Evolutionary conservation across 164 flowering plant genomes (phyloP).

Genomic region (Stephania cephalantha): DNA sequence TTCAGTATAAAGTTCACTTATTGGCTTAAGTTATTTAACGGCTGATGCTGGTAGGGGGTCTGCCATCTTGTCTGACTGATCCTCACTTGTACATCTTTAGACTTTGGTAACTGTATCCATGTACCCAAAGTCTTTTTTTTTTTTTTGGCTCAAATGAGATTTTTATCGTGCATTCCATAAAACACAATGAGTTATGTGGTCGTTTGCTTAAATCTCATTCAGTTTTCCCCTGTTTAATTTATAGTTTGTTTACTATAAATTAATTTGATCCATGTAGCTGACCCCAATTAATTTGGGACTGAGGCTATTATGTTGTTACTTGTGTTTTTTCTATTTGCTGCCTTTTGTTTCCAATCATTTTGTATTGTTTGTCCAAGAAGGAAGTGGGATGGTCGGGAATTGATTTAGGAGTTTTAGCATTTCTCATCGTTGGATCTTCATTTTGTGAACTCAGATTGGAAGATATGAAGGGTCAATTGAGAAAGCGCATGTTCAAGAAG

Average conservation of each 20-base stretch:
- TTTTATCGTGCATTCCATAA: neutral
- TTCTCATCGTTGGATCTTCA: neutral
- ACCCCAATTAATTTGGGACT: no score
- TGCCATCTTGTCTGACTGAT: neutral
- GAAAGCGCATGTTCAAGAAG: conserved; percentile 78
- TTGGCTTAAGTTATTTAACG: no score
- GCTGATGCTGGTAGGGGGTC: neutral
- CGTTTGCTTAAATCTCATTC: neutral
- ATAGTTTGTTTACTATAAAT: no score
- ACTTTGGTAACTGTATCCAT: neutral
- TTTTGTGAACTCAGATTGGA: conserved; percentile 46
- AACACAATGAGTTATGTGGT: neutral
- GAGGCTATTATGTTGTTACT: no score
- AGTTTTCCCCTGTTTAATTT: neutral
- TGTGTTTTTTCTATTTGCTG: neutral
- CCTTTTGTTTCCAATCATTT: neutral
- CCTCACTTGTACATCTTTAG: neutral
- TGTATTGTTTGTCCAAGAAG: neutral
- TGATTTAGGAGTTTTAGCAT: neutral
- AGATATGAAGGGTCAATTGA: conserved; percentile 76
- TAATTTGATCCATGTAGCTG: no score
- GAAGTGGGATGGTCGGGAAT: neutral
- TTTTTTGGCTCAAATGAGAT: neutral
- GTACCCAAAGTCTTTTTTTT: neutral
- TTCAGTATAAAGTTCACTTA: no score